These are phyloP conservation scores for Petunia hybrid DNA, from an alignment of 305 asterid species.

Conservation along the genomic window DNA sequence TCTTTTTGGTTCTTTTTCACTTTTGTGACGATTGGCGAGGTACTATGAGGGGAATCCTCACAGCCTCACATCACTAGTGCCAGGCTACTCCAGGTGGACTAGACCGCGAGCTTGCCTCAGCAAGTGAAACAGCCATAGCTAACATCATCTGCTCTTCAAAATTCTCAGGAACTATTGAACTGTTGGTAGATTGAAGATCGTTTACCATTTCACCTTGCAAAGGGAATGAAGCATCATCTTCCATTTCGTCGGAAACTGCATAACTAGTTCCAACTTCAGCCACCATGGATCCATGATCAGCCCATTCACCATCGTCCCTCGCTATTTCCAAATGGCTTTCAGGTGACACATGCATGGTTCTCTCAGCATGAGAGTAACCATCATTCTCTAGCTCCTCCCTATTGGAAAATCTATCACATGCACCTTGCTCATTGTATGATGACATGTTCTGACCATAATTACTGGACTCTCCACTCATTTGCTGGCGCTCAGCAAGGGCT, in stretches of 20 bases:
- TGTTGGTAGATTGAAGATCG: conserved; percentile 47
- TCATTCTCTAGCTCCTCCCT: conserved; percentile 59
- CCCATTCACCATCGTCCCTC: conserved; percentile 64
- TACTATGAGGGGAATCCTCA: conserved; percentile 23
- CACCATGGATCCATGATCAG: conserved; percentile 59
- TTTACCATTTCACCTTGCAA: conserved; percentile 57
- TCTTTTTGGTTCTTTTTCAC: background rate
- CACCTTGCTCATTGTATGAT: conserved; percentile 46
- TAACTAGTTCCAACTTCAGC: conserved; percentile 67
- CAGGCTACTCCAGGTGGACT: conserved; percentile 75
- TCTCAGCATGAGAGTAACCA: conserved; percentile 55
- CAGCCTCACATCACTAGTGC: conserved; percentile 55
- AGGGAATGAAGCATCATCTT: conserved; percentile 42
- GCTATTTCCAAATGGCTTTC: conserved; percentile 59
- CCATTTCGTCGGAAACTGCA: conserved; percentile 64
- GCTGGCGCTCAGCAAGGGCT: conserved; percentile 95
- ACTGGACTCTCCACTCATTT: conserved; percentile 57
- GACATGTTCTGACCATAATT: conserved; percentile 49
- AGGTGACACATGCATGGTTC: conserved; percentile 42
- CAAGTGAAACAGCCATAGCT: conserved; percentile 98
- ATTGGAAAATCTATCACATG: conserved; percentile 49
- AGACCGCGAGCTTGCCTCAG: conserved; percentile 81
- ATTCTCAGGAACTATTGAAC: conserved; percentile 73
- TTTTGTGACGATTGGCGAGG: background rate
- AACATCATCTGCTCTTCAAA: conserved; percentile 99